phyloP scores from a whole-genome alignment of 805 yeast species.

The Spathaspora girioi region DNA sequence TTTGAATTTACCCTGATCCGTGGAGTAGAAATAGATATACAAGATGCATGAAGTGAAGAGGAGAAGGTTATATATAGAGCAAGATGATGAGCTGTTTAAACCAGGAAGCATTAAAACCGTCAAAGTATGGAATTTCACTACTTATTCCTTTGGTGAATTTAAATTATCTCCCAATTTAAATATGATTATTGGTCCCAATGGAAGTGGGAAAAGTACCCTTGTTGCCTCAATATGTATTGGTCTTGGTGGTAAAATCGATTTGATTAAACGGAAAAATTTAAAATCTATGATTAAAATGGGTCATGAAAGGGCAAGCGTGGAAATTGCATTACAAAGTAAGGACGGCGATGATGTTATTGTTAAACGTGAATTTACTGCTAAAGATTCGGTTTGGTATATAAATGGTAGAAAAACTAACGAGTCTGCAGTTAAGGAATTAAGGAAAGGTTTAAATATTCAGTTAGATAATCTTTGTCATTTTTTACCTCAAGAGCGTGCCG shows the following conservation, averaged over 20 bases:
- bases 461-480: constrained; percentile 91
- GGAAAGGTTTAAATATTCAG: constrained; percentile 65
- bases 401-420: constrained; percentile 43
- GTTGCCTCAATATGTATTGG: constrained; percentile 92
- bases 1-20: no score
- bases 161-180: constrained; percentile 78
- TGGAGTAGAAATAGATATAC: no score
- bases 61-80: neutral
- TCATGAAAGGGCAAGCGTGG: constrained; percentile 40
- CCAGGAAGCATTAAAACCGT: constrained; percentile 53
- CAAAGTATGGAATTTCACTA: constrained; percentile 59
- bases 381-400: constrained; percentile 51
- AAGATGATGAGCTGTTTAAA: constrained; percentile 8
- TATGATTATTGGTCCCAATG: constrained; percentile 94
- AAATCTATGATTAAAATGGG: constrained; percentile 76
- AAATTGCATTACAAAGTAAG: constrained; percentile 45
- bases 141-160: constrained; percentile 67
- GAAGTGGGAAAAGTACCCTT: constrained; percentile 90
- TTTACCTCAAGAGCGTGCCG: constrained; percentile 92
- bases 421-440: constrained; percentile 38
- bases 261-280: constrained; percentile 65
- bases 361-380: constrained; percentile 43
- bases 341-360: constrained; percentile 35
- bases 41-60: neutral
- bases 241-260: constrained; percentile 71